phyloP scores from a whole-genome alignment of 2,329 filamentous ascomycete species.

The Chaetomium globosum region DNA sequence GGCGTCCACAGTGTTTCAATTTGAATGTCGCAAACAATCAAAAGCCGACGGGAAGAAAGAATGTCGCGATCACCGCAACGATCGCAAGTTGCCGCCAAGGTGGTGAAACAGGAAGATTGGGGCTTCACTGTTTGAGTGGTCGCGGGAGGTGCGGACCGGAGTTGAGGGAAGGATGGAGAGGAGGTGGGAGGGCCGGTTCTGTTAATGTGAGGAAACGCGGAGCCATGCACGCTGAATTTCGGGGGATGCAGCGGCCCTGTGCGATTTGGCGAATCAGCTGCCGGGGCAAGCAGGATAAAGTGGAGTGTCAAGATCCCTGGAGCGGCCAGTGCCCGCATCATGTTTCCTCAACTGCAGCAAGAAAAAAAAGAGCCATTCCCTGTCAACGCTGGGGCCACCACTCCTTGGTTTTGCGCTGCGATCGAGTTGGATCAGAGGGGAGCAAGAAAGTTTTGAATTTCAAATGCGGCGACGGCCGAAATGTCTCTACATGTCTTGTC shows the following conservation, averaged over 20 bases:
- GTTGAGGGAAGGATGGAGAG: slow-evolving; percentile 32
- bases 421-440: not conserved
- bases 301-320: slow-evolving; percentile 30
- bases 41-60: slow-evolving; percentile 18
- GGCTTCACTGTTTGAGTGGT: slow-evolving; percentile 28
- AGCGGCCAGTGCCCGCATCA: slow-evolving; percentile 21
- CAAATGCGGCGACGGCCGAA: slow-evolving; percentile 1
- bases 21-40: slow-evolving; percentile 17
- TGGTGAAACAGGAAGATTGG: slow-evolving; percentile 28
- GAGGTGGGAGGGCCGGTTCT: slow-evolving; percentile 37
- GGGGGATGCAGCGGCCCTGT: slow-evolving; percentile 30
- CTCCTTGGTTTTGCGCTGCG: not conserved
- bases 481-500: not conserved
- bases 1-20: slow-evolving; percentile 26
- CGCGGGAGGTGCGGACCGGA: slow-evolving; percentile 34
- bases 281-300: slow-evolving; percentile 23
- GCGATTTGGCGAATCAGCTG: slow-evolving; percentile 29
- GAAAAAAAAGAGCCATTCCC: slow-evolving; percentile 5
- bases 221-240: slow-evolving; percentile 36
- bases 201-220: slow-evolving; percentile 37
- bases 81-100: slow-evolving; percentile 22
- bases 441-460: not conserved
- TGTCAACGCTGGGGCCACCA: slow-evolving; percentile 16
- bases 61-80: slow-evolving; percentile 26
- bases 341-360: slow-evolving; percentile 15